These are phyloP conservation scores for Melocanna baccifera DNA, from an alignment of 176 grass and related monocot species.

Conservation along the genomic window DNA sequence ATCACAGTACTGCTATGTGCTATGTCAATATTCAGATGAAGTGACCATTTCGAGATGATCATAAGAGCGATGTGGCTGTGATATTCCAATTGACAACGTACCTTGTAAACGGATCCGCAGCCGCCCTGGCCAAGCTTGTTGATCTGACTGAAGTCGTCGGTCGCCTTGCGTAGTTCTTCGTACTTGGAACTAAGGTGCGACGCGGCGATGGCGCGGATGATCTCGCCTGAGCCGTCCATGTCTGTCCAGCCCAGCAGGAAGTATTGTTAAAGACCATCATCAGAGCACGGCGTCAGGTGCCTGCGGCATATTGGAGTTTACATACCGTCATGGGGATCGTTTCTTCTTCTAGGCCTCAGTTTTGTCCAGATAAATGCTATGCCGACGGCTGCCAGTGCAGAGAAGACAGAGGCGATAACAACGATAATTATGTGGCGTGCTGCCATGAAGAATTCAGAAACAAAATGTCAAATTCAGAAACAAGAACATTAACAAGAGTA, in stretches of 20 bases:
- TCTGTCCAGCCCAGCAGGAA: constrained; percentile 7
- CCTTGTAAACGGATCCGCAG: constrained; percentile 78
- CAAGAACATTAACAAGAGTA: neutral
- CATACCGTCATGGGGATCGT: constrained; percentile 47
- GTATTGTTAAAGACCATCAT: neutral
- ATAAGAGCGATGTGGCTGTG: no score
- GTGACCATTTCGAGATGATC: no score
- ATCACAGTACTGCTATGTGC: neutral
- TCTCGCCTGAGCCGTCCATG: constrained; percentile 50
- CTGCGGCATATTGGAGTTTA: neutral
- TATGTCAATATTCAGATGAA: neutral
- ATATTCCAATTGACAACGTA: no score
- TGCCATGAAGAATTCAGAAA: constrained; percentile 31
- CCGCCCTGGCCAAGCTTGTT: constrained; percentile 84
- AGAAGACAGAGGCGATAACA: constrained; percentile 31
- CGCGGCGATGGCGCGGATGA: constrained; percentile 56
- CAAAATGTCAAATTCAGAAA: neutral
- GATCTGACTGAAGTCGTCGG: constrained; percentile 59
- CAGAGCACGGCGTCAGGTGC: neutral
- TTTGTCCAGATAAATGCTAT: constrained; percentile 51
- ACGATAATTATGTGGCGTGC: constrained; percentile 37
- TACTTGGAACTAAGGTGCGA: constrained; percentile 70
- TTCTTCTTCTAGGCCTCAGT: constrained; percentile 31
- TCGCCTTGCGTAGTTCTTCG: constrained; percentile 56
- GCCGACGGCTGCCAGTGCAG: constrained; percentile 30